Evolutionary conservation across 2,329 filamentous ascomycete species (phyloP).

Genomic region (Stemphylium beticola): DNA sequence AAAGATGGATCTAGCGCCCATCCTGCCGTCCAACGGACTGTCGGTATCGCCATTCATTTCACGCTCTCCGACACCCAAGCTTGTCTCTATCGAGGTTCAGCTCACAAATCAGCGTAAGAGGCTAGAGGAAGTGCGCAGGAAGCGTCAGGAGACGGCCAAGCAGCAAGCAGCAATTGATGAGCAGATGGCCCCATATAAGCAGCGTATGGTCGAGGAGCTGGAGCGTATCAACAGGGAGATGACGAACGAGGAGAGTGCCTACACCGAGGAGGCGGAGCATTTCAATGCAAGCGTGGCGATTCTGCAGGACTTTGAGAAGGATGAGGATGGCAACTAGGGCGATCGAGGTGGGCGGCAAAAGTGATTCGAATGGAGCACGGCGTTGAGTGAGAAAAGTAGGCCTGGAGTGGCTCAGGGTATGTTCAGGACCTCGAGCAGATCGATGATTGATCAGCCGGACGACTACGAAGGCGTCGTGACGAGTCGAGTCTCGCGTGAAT

Average conservation of each 20-base stretch:
- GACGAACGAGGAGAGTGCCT: conserved; percentile 22
- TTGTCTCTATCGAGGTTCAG: conserved; percentile 12
- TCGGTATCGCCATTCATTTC: neutral
- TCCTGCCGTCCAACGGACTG: neutral
- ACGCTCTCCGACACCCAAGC: conserved; percentile 4
- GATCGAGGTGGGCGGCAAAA: neutral
- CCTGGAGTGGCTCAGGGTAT: conserved; percentile 4
- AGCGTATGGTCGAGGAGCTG: conserved; percentile 29
- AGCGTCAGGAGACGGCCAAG: conserved; percentile 19
- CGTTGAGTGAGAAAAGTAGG: neutral
- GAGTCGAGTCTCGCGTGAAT: neutral
- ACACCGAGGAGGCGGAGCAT: conserved; percentile 23
- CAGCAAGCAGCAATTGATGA: conserved; percentile 24
- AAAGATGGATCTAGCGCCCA: conserved; percentile 2
- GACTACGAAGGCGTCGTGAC: neutral
- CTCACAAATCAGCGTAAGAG: conserved; percentile 27
- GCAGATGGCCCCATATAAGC: conserved; percentile 23
- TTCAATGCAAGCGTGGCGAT: conserved; percentile 21
- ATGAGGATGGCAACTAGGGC: conserved; percentile 2
- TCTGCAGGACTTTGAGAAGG: conserved; percentile 24
- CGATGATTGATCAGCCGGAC: neutral
- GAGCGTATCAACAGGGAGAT: conserved; percentile 24
- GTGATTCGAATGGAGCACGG: neutral
- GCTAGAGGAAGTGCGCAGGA: conserved; percentile 19
- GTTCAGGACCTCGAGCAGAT: neutral